phyloP scores from a whole-genome alignment of 208 protist species.

The Trypanosoma vivax region DNA sequence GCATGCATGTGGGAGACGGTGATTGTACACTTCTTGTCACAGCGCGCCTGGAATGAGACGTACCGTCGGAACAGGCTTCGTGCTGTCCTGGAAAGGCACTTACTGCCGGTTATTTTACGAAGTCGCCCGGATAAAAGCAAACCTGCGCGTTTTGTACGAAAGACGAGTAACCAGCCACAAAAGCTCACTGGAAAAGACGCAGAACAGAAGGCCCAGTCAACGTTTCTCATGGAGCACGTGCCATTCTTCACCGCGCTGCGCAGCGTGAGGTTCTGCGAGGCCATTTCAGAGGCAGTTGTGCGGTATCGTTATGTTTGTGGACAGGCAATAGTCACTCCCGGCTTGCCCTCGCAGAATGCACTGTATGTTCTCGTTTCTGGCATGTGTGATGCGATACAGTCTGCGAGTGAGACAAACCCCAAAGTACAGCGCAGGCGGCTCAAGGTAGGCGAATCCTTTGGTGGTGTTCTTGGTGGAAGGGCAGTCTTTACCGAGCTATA shows the following conservation, averaged over 20 bases:
- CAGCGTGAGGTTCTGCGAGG: slow-evolving; percentile 48
- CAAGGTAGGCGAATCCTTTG: slow-evolving; percentile 43
- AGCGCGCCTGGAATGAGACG: slow-evolving; percentile 26
- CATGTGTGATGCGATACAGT: slow-evolving; percentile 36
- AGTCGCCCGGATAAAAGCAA: slow-evolving; percentile 34
- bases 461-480: slow-evolving; percentile 65
- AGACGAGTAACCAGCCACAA: not conserved
- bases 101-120: slow-evolving; percentile 60
- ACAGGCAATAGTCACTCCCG: slow-evolving; percentile 50
- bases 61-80: slow-evolving; percentile 55
- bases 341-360: slow-evolving; percentile 38
- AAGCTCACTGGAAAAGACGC: slow-evolving; percentile 1
- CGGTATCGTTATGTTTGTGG: slow-evolving; percentile 45
- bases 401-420: not conserved
- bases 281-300: slow-evolving; percentile 52
- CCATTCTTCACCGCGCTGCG: slow-evolving; percentile 53
- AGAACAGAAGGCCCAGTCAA: slow-evolving; percentile 24
- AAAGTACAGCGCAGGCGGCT: slow-evolving; percentile 21
- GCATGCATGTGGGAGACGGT: slow-evolving; percentile 74
- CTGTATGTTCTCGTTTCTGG: slow-evolving; percentile 81
- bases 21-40: slow-evolving; percentile 30
- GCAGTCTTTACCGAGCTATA: slow-evolving; percentile 55
- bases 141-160: not conserved
- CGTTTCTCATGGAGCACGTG: slow-evolving; percentile 48
- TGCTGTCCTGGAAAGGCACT: slow-evolving; percentile 37